Evolutionary conservation across 345 rosid species (phyloP).

Genomic region (Ceriops tagal): DNA sequence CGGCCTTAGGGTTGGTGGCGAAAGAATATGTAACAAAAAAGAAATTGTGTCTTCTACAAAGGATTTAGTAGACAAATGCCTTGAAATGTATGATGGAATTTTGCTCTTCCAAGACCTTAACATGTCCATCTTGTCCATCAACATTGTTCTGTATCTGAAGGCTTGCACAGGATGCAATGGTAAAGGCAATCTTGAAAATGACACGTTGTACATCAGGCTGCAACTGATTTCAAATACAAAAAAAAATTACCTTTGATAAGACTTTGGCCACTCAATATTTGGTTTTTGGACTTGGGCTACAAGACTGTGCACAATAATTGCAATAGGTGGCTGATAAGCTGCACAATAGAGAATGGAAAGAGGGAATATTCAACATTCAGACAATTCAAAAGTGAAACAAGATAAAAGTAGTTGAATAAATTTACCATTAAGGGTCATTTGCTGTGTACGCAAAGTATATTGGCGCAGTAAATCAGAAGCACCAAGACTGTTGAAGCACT

Average conservation of each 20-base stretch:
- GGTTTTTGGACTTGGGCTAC: conserved; percentile 84
- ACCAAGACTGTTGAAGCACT: conserved; percentile 70
- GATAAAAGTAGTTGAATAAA: conserved; percentile 4
- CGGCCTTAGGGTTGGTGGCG: conserved; percentile 81
- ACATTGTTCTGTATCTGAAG: conserved; percentile 61
- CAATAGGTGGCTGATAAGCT: conserved; percentile 74
- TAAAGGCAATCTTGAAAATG: conserved; percentile 16
- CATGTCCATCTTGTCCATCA: conserved; percentile 61
- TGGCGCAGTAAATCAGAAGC: conserved; percentile 67
- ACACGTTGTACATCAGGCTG: conserved; percentile 5
- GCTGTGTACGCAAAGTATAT: conserved; percentile 64
- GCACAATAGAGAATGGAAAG: conserved; percentile 21
- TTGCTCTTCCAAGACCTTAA: conserved; percentile 72
- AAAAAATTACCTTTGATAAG: conserved; percentile 59
- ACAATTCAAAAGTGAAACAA: neutral
- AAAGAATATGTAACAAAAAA: conserved; percentile 67
- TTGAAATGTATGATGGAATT: conserved; percentile 66
- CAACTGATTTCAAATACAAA: conserved; percentile 13
- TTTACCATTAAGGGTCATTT: conserved; percentile 71
- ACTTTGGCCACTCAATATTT: conserved; percentile 90
- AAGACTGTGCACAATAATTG: conserved; percentile 52
- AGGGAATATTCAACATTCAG: conserved; percentile 1
- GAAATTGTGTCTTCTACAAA: conserved; percentile 74
- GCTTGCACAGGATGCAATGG: conserved; percentile 20
- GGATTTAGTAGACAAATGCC: conserved; percentile 73